Evolutionary conservation across 306 rosid genomes (phyloP).

Genomic region (Malus sieversii): DNA sequence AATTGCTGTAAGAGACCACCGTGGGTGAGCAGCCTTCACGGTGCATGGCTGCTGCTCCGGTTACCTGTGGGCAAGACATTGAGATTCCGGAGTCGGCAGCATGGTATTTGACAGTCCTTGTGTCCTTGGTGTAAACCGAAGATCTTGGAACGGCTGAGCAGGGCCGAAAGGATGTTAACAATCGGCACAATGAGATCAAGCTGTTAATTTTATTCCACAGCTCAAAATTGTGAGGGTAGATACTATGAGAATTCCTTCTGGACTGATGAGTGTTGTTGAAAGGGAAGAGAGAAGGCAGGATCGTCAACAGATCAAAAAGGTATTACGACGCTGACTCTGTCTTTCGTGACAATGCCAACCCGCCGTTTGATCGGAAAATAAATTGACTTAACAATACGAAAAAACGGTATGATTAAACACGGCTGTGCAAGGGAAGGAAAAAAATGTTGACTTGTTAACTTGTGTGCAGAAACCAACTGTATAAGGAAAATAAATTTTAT

Average conservation of each 20-base stretch:
- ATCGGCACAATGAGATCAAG: conserved; percentile 24
- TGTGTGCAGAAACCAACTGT: neutral
- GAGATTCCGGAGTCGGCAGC: conserved; percentile 17
- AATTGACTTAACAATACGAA: neutral
- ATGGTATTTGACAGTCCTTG: conserved; percentile 2
- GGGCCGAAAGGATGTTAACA: conserved; percentile 11
- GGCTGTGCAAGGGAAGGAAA: no score
- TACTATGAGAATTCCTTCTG: neutral
- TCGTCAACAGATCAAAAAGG: neutral
- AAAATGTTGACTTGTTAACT: neutral
- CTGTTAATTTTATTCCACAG: neutral
- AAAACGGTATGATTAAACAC: no score
- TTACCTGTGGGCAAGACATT: conserved; percentile 24
- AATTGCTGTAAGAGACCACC: conserved; percentile 35
- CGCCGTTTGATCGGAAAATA: neutral
- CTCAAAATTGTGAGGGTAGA: neutral
- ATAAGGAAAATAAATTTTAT: neutral
- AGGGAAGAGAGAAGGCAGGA: neutral
- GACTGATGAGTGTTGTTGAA: conserved; percentile 3
- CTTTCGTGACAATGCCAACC: neutral
- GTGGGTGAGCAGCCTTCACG: conserved; percentile 29
- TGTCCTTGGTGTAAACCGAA: neutral
- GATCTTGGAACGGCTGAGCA: conserved; percentile 5
- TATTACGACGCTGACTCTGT: conserved; percentile 9
- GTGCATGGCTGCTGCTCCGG: conserved; percentile 17